Base-by-base conservation (phyloP, 768 basidiomycete species). In the Dendrothele bispora region DNA sequence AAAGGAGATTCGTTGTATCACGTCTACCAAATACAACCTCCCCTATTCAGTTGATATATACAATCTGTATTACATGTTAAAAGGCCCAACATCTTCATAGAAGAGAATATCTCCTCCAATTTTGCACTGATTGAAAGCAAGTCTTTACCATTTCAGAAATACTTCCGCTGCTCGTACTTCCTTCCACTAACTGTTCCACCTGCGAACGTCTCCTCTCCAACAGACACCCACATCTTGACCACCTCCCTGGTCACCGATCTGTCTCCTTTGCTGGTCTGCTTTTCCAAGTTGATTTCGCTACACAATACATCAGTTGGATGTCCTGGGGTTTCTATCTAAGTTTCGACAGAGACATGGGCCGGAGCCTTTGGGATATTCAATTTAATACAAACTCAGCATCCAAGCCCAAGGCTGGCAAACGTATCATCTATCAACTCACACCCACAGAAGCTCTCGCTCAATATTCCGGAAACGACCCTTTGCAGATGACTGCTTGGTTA, bases 251-350 rank as follows among this genome's bases (percentile, higher is more conserved):
- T 4, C 84, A 84, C 25, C 76, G 84, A 32, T 72, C 74, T 1
- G 80, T 86, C 1, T 74, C 75, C 2, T 84, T 85, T 60, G 75
- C 74, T 7, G 83, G 84, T 0, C 58, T 77, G 51, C 70, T 83
- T 3, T 85, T 78, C 58, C 66, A 79, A 34, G 75, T 85, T 2
- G 78, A 86, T 54, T 56, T 56, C 18, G 68, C 70, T 29, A 63
- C 66, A 35, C 71, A 79, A 52, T 83, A 78, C 51, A 61, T 86
- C n/a, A 79, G 72, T 38, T 86, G 84, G 84, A 79, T 86, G 79
- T 80, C 80, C 2, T 84, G 82, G 81, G 68, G 72, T 1, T 59
- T 59, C 44, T 59, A 56, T 40, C 32, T 79, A 35, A 72, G 75
- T 21, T 80, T 80, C 57, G 74, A 77, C 36, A 58, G 78, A 25